Percentiles rank a stretch among this genome's conserved stretches.
Conservation (phyloP, 192 early-diverging fungal genomes). For the Rhizoclosmatium sp. region DNA sequence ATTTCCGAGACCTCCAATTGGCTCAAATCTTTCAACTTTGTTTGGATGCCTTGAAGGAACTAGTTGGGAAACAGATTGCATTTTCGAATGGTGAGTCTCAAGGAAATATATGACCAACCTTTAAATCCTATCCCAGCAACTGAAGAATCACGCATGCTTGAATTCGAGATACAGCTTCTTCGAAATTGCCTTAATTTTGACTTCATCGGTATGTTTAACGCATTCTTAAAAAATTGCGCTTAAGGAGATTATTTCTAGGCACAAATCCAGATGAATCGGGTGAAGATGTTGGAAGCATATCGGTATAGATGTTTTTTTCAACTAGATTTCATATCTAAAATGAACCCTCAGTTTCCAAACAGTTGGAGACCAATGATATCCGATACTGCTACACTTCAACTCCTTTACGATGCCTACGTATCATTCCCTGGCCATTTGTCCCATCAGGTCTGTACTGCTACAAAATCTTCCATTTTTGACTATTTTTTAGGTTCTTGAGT, state of each 20-base stretch:
- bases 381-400: constrained; percentile 72
- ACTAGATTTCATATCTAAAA: constrained; percentile 25
- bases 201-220: constrained; percentile 73
- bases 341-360: constrained; percentile 70
- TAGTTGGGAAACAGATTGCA: constrained; percentile 31
- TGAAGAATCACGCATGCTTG: constrained; percentile 42
- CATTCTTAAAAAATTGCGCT: no score
- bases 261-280: constrained; percentile 75
- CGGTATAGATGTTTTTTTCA: constrained; percentile 47
- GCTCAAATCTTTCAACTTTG: constrained; percentile 61
- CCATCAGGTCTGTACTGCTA: constrained; percentile 42
- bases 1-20: constrained; percentile 60
- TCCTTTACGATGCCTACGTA: constrained; percentile 74
- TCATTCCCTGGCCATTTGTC: constrained; percentile 65
- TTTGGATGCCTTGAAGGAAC: constrained; percentile 26
- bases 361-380: constrained; percentile 81
- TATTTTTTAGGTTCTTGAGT: constrained; percentile 72
- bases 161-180: constrained; percentile 67
- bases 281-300: constrained; percentile 76
- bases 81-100: constrained; percentile 50
- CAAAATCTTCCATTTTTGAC: background rate
- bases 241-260: constrained; percentile 5
- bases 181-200: constrained; percentile 79
- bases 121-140: constrained; percentile 4
- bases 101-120: background rate